Percentiles rank a stretch among this genome's conserved stretches.
phyloP scores from a whole-genome alignment of 2,329 filamentous ascomycete species.

The Colletotrichum sp. region DNA sequence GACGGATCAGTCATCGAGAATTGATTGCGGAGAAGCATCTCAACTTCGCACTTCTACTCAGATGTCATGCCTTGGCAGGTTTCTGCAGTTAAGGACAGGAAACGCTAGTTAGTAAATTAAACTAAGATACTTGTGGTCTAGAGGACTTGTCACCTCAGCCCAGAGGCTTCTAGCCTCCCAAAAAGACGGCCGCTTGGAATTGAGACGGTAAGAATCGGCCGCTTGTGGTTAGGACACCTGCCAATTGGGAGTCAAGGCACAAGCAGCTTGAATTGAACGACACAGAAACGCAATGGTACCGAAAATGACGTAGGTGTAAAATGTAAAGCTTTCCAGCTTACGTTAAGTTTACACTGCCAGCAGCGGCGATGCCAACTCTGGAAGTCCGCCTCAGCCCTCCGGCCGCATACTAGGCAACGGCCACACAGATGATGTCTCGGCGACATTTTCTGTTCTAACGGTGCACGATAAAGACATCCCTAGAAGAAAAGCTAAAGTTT shows the following conservation, averaged over 20 bases:
- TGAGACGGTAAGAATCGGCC: neutral
- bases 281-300: neutral
- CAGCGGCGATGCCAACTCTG: neutral
- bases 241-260: neutral
- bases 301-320: neutral
- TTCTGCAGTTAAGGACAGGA: neutral
- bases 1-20: neutral
- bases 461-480: neutral
- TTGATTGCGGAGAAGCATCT: neutral
- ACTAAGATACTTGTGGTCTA: neutral
- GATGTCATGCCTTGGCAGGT: neutral
- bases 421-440: neutral
- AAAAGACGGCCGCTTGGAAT: neutral
- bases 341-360: neutral
- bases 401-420: neutral
- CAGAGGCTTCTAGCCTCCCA: neutral
- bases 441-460: neutral
- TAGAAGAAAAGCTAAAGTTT: neutral
- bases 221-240: neutral
- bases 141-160: neutral
- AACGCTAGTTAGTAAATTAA: neutral
- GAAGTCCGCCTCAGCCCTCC: neutral
- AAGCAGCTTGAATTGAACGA: neutral
- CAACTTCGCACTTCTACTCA: neutral
- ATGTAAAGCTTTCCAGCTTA: neutral